phyloP scores from a whole-genome alignment of 345 rosid genomes.

The Abelmoschus esculentus region DNA sequence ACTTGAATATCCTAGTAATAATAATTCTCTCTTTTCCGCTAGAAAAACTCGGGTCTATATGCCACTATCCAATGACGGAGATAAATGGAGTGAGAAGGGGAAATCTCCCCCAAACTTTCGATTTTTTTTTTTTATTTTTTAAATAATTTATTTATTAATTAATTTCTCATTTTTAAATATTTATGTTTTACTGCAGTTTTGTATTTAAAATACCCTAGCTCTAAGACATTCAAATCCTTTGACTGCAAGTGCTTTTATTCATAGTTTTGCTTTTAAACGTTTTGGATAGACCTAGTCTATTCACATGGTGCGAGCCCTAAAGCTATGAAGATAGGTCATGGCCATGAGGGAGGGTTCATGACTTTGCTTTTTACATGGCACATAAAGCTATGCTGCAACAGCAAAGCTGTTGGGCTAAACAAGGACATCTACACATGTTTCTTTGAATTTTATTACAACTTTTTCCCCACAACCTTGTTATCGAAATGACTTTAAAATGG shows the following conservation, averaged over 20 bases:
- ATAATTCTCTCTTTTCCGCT: no score
- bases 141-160: no score
- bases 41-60: no score
- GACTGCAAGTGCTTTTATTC: neutral
- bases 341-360: neutral
- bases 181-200: no score
- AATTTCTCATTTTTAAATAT: no score
- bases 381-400: neutral
- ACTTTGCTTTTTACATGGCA: constrained; percentile 5
- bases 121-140: no score
- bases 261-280: neutral
- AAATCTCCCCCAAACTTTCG: no score
- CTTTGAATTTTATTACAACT: neutral
- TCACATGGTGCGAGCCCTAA: neutral
- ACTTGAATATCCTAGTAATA: no score
- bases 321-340: neutral
- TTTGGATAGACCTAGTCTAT: neutral
- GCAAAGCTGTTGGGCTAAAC: constrained; percentile 1
- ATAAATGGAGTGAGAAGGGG: no score
- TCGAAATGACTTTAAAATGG: neutral
- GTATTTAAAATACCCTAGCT: no score
- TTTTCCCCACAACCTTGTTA: neutral
- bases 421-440: constrained; percentile 16
- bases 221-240: neutral
- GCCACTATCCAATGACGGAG: no score